phyloP scores from a whole-genome alignment of 2,329 filamentous ascomycete species.

The Fusarium paranaense region DNA sequence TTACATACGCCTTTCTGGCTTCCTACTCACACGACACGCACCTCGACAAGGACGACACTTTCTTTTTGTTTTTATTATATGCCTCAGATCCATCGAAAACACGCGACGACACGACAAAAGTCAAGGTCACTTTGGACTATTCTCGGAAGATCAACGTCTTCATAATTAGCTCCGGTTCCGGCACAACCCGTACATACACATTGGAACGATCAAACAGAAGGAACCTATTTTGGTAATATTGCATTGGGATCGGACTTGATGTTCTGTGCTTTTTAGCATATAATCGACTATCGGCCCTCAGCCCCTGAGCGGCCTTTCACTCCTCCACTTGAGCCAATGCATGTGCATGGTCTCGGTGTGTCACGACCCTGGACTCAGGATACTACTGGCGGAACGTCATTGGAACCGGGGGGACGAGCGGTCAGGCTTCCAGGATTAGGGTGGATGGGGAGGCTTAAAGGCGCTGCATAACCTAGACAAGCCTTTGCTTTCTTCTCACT shows the following conservation, averaged over 20 bases:
- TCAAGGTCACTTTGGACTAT: conserved; percentile 49
- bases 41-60: conserved; percentile 35
- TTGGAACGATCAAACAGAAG: conserved; percentile 47
- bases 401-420: conserved; percentile 12
- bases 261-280: conserved; percentile 47
- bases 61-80: conserved; percentile 42
- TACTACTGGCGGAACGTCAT: conserved; percentile 14
- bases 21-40: conserved; percentile 36
- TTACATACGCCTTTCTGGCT: conserved; percentile 19
- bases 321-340: conserved; percentile 18
- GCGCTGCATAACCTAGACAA: conserved; percentile 28
- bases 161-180: conserved; percentile 45
- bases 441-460: conserved; percentile 32
- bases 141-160: conserved; percentile 44
- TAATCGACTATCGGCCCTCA: conserved; percentile 41
- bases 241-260: conserved; percentile 56
- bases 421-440: conserved; percentile 25
- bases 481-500: conserved; percentile 32
- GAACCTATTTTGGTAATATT: conserved; percentile 58
- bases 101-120: conserved; percentile 45
- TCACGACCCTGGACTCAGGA: conserved; percentile 3
- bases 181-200: conserved; percentile 50
- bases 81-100: conserved; percentile 38
- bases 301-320: conserved; percentile 19
- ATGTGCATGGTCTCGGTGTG: conserved; percentile 4